Evolutionary conservation across 2,329 filamentous ascomycete genomes (phyloP).

Genomic region (Tothia fuscella): DNA sequence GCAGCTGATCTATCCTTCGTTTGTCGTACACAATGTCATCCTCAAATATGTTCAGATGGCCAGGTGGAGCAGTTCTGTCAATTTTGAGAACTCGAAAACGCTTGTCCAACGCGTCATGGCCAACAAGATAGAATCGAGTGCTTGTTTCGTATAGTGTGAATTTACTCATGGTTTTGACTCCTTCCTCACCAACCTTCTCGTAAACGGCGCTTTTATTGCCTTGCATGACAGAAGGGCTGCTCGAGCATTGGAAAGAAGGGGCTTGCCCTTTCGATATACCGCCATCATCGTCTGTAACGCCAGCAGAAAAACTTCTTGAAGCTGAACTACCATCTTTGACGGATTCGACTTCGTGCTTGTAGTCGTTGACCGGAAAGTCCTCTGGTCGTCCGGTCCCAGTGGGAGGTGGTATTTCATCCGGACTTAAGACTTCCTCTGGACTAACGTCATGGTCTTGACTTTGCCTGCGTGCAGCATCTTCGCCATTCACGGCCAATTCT

Average conservation of each 20-base stretch:
- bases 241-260: slow-evolving; percentile 26
- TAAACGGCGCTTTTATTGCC: slow-evolving; percentile 27
- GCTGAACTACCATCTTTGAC: too few relatives aligned
- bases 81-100: slow-evolving; percentile 90
- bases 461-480: too few relatives aligned
- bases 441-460: too few relatives aligned
- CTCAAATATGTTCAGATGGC: slow-evolving; percentile 72
- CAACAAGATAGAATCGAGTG: slow-evolving; percentile 86
- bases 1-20: slow-evolving; percentile 82
- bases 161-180: slow-evolving; percentile 63
- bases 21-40: slow-evolving; percentile 92
- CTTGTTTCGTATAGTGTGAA: slow-evolving; percentile 97
- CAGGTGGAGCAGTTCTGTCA: slow-evolving; percentile 71
- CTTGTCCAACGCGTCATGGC: slow-evolving; percentile 78
- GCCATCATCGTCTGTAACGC: slow-evolving; percentile 17
- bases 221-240: slow-evolving; percentile 27
- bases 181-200: slow-evolving; percentile 30
- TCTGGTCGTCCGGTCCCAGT: not conserved
- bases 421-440: too few relatives aligned
- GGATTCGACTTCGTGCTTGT: not conserved
- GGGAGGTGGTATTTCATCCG: not conserved
- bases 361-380: slow-evolving; percentile 8
- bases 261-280: slow-evolving; percentile 29
- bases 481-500: too few relatives aligned
- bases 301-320: too few relatives aligned